Base-by-base conservation (phyloP, 1,139 yeast species). In the Tardiomyces blankii region DNA sequence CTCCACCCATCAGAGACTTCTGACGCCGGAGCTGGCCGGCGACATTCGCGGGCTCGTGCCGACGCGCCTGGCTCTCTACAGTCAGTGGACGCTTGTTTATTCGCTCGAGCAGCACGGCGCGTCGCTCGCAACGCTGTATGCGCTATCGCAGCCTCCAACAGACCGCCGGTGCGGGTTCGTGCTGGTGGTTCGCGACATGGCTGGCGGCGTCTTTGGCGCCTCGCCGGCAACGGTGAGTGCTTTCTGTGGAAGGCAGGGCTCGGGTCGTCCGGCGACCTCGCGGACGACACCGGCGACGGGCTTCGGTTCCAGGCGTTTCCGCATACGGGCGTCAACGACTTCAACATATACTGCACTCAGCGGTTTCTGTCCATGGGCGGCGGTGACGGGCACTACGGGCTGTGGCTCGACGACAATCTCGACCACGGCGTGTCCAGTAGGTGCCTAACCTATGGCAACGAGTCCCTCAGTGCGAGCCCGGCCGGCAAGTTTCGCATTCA, bases 201-300 rank as follows among this genome's bases (percentile, higher is more conserved):
- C 70, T 28, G 77, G 78, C 43, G 73, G 78, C 35, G 65, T 77
- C 42, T 91, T 91, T 68, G 99, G 99, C 0, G 84, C 89, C 91
- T 81, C 64, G 84, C 81, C 56, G 98, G 98, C 1, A 89, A 88
- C 63, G 96, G 97, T 1, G 96, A 91, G 62, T 87, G 97, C 58
- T 88, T 89, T 56, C 70, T 91, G 35, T 91, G 96, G 96, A 85
- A 83, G 56, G 38, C n/a, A n/a, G n/a, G n/a, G n/a, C n/a, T n/a
- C 49, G 8, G 23, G 42, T n/a, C n/a, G n/a, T 38, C 43, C 18
- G 44, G 41, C 28, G 40, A 39, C 19, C 11, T 27, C 30, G 30
- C 43, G 19, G 44, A 42, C 28, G 40, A 39, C 19, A 12, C 12
- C 30, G 30, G 30, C 30, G 44, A 40, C 14, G 47, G 39, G 18